Percentiles rank a stretch among this genome's conserved stretches.
Evolutionary conservation across 192 early-diverging fungal genomes (phyloP).

Genomic region (Backusella circina): DNA sequence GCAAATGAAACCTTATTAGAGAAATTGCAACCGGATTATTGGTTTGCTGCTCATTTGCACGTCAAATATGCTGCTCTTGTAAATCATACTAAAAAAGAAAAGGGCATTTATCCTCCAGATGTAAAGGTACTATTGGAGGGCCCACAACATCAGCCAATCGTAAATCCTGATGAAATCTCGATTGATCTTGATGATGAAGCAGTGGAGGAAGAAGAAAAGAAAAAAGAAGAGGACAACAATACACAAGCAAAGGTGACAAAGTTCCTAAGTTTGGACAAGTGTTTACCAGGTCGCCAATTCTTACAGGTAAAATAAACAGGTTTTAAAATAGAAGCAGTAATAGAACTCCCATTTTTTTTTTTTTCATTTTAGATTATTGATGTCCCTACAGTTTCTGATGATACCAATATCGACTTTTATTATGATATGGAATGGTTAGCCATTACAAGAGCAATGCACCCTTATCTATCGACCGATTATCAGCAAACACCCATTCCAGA

Average conservation of each 20-base stretch:
- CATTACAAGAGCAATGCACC: constrained; percentile 60
- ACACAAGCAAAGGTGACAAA: constrained; percentile 47
- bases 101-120: constrained; percentile 12
- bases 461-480: constrained; percentile 44
- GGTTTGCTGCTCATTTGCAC: constrained; percentile 97
- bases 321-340: background rate
- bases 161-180: constrained; percentile 53
- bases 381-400: constrained; percentile 35
- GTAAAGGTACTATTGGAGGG: constrained; percentile 25
- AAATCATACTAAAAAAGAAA: constrained; percentile 35
- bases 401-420: constrained; percentile 47
- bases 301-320: constrained; percentile 60
- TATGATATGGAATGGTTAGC: constrained; percentile 88
- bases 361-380: constrained; percentile 47
- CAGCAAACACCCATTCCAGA: constrained; percentile 49
- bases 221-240: background rate
- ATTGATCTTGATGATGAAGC: constrained; percentile 39
- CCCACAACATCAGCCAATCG: constrained; percentile 11
- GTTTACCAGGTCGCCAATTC: constrained; percentile 72
- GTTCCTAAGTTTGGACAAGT: constrained; percentile 97
- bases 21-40: constrained; percentile 76
- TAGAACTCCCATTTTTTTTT: background rate
- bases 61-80: constrained; percentile 81
- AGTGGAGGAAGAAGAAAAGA: background rate
- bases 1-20: constrained; percentile 70